These are phyloP conservation scores for Barbatosphaeria neglecta DNA, from an alignment of 495 filamentous ascomycete species.

Conservation along the genomic window DNA sequence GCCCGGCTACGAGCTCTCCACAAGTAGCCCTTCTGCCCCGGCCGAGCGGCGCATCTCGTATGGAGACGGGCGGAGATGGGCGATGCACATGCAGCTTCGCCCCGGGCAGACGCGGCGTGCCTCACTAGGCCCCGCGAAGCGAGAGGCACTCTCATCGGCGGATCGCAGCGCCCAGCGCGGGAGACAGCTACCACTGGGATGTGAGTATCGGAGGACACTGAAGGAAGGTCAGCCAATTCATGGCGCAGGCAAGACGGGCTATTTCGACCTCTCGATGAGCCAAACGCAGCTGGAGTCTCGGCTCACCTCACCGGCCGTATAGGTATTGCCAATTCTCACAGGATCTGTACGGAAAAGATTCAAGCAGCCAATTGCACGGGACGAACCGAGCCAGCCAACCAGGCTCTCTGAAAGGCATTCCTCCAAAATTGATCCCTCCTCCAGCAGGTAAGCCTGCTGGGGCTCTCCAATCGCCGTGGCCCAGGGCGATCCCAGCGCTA, in stretches of 20 bases:
- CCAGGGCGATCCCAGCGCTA: no score
- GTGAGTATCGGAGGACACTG: no score
- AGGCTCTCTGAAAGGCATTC: no score
- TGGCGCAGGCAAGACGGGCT: no score
- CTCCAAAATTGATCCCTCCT: no score
- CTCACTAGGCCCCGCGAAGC: not conserved
- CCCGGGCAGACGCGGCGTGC: not conserved
- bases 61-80: not conserved
- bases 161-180: no score
- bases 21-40: not conserved
- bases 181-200: not conserved
- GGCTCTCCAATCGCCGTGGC: no score
- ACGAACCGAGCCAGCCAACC: not conserved
- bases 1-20: not conserved
- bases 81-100: not conserved
- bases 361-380: not conserved
- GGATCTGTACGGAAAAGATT: not conserved
- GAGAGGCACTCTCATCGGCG: not conserved
- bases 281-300: no score
- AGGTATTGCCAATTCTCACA: not conserved
- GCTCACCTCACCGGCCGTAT: no score
- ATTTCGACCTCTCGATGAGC: no score
- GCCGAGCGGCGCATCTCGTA: not conserved
- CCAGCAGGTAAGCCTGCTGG: no score
- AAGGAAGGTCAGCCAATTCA: no score